A percentile compares a stretch with the other conserved stretches of the same genome.
Evolutionary conservation across 495 filamentous ascomycete genomes (phyloP).

Genomic region (Polyplosphaeria fusca): DNA sequence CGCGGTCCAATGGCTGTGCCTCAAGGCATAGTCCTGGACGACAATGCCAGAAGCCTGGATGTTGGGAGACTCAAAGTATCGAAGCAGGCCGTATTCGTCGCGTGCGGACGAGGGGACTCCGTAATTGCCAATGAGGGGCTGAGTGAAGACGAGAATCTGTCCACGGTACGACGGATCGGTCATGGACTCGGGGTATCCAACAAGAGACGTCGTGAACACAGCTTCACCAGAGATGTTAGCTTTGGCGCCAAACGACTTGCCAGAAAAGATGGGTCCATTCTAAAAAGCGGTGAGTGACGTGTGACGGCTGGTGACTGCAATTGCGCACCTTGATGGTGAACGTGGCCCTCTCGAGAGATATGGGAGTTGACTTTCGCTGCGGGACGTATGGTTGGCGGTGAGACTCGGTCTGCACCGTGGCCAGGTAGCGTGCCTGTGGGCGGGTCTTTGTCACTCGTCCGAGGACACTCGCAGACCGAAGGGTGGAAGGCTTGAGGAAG

Average conservation of each 20-base stretch:
- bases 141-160: slow-evolving; percentile 97
- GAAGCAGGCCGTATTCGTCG: slow-evolving; percentile 73
- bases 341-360: slow-evolving; percentile 74
- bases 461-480: slow-evolving; percentile 51
- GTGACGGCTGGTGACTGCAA: neutral
- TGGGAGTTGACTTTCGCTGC: slow-evolving; percentile 51
- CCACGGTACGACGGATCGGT: slow-evolving; percentile 98
- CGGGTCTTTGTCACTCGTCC: slow-evolving; percentile 52
- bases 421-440: slow-evolving; percentile 60
- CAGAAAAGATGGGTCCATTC: slow-evolving; percentile 90
- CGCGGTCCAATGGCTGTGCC: slow-evolving; percentile 98
- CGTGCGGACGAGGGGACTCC: slow-evolving; percentile 78
- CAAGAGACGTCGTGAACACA: slow-evolving; percentile 89
- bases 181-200: slow-evolving; percentile 96
- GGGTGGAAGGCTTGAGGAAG: slow-evolving; percentile 57
- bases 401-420: slow-evolving; percentile 65
- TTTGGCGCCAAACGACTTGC: slow-evolving; percentile 88
- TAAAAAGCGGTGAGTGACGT: slow-evolving; percentile 32
- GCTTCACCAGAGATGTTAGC: slow-evolving; percentile 91
- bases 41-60: slow-evolving; percentile 95
- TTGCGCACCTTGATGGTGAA: slow-evolving; percentile 81
- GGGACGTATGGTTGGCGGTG: slow-evolving; percentile 53
- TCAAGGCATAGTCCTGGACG: slow-evolving; percentile 85
- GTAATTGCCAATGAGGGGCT: slow-evolving; percentile 98
- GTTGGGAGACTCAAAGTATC: slow-evolving; percentile 94